Evolutionary conservation across 2,329 filamentous ascomycete species (phyloP), one percentile per base, ranked within the genome.

Genomic region (Colletotrichum falcatum): DNA sequence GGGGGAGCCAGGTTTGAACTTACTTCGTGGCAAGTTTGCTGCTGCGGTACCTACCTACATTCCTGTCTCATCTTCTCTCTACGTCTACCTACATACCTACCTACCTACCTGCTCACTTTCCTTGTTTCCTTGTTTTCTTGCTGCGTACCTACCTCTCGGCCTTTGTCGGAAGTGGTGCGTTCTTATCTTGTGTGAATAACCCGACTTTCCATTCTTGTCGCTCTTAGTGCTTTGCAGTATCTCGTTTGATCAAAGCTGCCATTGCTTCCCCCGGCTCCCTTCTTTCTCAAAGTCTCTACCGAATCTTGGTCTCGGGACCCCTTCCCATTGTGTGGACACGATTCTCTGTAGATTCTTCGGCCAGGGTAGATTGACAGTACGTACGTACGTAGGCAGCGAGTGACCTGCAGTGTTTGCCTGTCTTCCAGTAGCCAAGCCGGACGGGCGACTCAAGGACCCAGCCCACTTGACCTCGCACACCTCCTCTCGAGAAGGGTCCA

Each of bases 381-480:
- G 30, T 59, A 33, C 35, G 42, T 8, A n/a, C 20, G 42, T 65
- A 26, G 67, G 58, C 58, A 49, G 33, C 6, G 33, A 44, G 58
- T 62, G 44, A 58, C 51, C 53, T 60, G 8, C 12, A n/a, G 20
- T 59, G 51, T 67, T 67, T 59, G 55, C 65, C 60, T 65, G 54
- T 63, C 44, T 55, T 46, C 35, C 53, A 30, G 44, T 11, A 71
- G 69, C 69, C 65, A 70, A 71, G 68, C 37, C 65, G 37, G 69
- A 48, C 51, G 58, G 64, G 56, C 58, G 56, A 66, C 56, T 55
- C 61, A 6, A 37, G 48, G 54, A 71, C 60, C 70, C 60, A 70
- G 69, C 65, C 65, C 69, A 71, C 65, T 65, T 70, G 65, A 46
- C 65, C 60, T 53, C 42, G 37, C 68, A 63, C 58, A 55, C 48